Base-by-base conservation (phyloP, 805 yeast species). In the Starmerella cellae region DNA sequence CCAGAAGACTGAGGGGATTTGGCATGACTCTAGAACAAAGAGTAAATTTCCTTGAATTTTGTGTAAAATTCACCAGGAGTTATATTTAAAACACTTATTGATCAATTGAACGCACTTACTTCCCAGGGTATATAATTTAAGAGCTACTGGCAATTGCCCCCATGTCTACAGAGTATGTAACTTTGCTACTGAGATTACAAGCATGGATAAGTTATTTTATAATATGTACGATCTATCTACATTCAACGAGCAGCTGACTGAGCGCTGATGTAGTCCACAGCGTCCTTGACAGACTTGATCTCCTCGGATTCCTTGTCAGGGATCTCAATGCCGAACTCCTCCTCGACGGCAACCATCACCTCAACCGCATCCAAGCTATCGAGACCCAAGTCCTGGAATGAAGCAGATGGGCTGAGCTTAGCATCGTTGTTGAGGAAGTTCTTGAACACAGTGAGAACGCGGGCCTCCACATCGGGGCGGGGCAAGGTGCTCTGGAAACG, bases 321-420 rank as follows among this genome's bases (percentile, higher is more conserved):
- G 50, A 60, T 60, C 55, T 57, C 69, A 46, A 69, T 61, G 44
- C 68, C 69, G 52, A 79, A 79, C 61, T 79, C 87, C 70, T 87
- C 95, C 70, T 88, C 98, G 58, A 88, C 79, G 44, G 95, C 95
- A 63, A 91, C 94, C 55, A 91, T 73, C 43, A 91, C 87, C 68
- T 88, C 98, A 49, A 88, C 95, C 49, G 91, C 81, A 59, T 88
- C 98, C 53, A 88, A 72, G 9, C 95, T 82, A 64, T 88, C 98
- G 60, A 82, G 73, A n/a, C 87, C 88, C 53, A 82, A 72, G 57
- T 82, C 94, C 41, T 57, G 57, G 50, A 69, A 60, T 28, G 62
- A 55, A 31, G 70, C 60, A 42, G 59, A 56, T 31, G 66, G 55
- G 13, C 65, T 56, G 43, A 69, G 55, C 58, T 63, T 53, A 40